Conservation (phyloP, 768 basidiomycete species). For the Naganishia vaughanmartiniae region DNA sequence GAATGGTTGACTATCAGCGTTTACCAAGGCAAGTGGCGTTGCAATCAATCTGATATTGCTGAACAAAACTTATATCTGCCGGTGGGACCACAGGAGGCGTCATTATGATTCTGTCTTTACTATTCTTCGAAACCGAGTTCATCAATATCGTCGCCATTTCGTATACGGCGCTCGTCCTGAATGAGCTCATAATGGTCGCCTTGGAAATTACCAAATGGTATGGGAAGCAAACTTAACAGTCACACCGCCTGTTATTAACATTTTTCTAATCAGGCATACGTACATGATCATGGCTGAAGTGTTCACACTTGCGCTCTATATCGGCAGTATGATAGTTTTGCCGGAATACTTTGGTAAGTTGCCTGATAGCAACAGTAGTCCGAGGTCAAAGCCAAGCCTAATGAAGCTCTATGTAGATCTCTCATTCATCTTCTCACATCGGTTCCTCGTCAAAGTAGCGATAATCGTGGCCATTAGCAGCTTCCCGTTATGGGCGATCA, state of each 20-base stretch:
- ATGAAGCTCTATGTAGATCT: conserved; percentile 63
- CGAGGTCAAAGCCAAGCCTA: not conserved
- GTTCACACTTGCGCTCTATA: conserved; percentile 81
- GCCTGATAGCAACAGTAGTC: not conserved
- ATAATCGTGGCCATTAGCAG: conserved; percentile 93
- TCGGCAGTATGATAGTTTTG: conserved; percentile 84
- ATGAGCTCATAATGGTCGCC: conserved; percentile 98
- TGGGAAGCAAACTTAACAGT: conserved; percentile 31
- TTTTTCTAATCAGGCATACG: conserved; percentile 64
- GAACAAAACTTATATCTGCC: not conserved
- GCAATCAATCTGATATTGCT: not conserved
- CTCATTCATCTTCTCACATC: conserved; percentile 79
- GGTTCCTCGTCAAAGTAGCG: conserved; percentile 91
- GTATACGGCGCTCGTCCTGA: conserved; percentile 89
- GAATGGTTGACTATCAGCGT: conserved; percentile 95
- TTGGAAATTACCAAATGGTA: conserved; percentile 96
- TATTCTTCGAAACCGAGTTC: conserved; percentile 95
- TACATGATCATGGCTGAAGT: conserved; percentile 94
- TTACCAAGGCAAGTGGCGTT: conserved; percentile 71
- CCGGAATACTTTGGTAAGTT: conserved; percentile 89
- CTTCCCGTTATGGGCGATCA: conserved; percentile 85
- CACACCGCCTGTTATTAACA: not conserved
- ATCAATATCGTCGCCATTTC: conserved; percentile 97
- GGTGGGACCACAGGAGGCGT: conserved; percentile 67
- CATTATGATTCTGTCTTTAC: conserved; percentile 96